Base-by-base conservation (phyloP, 1,284 basidiomycete genomes). In the Coriolopsis trogii region DNA sequence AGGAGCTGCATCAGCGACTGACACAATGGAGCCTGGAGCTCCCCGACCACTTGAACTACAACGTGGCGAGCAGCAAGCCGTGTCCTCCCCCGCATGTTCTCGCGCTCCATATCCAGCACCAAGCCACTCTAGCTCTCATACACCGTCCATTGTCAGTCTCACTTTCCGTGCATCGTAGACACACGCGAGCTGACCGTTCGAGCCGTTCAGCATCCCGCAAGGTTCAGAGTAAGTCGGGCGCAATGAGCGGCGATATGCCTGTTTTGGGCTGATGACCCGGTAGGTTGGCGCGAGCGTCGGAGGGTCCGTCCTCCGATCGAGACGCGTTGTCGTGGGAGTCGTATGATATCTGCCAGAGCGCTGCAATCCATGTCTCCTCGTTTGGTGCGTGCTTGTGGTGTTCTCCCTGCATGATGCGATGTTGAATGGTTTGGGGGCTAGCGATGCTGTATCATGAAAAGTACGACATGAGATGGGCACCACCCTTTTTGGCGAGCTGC, bases 11-110 rank as follows among this genome's bases (percentile, higher is more conserved):
- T 66, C 77, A 75, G 55, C 77, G 81, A 25, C 73, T 94, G 40
- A 84, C 90, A 55, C 84, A 85, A 52, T 93, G 91, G 90, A 87
- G 82, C 56, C 76, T 87, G 41, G 77, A 81, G 24, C 76, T 94
- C 12, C 87, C 90, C 0, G 81, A 87, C 24, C 70, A 77, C 44
- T 73, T 94, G 28, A 75, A 75, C 40, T 85, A 78, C 76, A 76
- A 48, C 81, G 77, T 61, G 79, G 84, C 58, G 67, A 78, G 74
- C 40, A 69, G 74, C 8, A 79, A 74, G 51, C 70, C 68, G 18
- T 67, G 75, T 10, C 85, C 85, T 8, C 78, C 85, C 3, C 84
- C 87, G 2, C 82, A 86, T 55, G 75, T 93, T 25, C 67, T 93
- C 13, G 78, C 82, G 34, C 72, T 93, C 39, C 89, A 93, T 62